Conservation (phyloP, 305 asterid genomes). For the Ajuga reptans region DNA sequence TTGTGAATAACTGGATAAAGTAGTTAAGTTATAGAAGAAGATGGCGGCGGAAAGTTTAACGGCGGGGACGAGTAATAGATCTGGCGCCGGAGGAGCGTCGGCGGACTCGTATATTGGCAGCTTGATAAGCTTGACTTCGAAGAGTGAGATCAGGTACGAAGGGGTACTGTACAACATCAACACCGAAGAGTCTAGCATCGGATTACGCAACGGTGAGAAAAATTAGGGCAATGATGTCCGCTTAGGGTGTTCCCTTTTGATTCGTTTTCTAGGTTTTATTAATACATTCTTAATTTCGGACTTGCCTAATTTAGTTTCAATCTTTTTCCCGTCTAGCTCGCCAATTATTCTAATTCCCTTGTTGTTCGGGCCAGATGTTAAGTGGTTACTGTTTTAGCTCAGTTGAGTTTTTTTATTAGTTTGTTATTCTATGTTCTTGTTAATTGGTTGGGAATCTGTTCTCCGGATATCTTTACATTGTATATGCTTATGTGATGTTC, state of each 20-base stretch:
- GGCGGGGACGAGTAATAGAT: slow-evolving; percentile 45
- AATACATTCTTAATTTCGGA: too few relatives aligned
- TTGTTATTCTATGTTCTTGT: background rate
- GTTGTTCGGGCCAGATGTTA: too few relatives aligned
- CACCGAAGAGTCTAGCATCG: slow-evolving; percentile 96
- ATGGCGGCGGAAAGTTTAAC: slow-evolving; percentile 75
- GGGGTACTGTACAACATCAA: slow-evolving; percentile 85
- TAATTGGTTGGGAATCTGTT: too few relatives aligned
- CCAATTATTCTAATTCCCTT: background rate
- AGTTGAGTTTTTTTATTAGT: too few relatives aligned
- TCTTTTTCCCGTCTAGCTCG: background rate
- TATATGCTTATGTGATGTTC: background rate
- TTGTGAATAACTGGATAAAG: background rate
- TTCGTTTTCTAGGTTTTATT: background rate
- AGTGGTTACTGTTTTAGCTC: background rate
- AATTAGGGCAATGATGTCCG: background rate
- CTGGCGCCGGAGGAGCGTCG: slow-evolving; percentile 58
- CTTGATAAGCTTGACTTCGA: slow-evolving; percentile 85
- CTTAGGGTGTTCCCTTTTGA: background rate
- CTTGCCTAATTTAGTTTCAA: background rate
- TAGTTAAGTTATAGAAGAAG: background rate
- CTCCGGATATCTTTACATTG: too few relatives aligned
- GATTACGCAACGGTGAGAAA: slow-evolving; percentile 70
- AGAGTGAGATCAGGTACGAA: slow-evolving; percentile 95
- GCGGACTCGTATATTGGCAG: slow-evolving; percentile 91